phyloP scores from a whole-genome alignment of 192 early-diverging fungal species.

The Jimgerdemannia flammicorona region DNA sequence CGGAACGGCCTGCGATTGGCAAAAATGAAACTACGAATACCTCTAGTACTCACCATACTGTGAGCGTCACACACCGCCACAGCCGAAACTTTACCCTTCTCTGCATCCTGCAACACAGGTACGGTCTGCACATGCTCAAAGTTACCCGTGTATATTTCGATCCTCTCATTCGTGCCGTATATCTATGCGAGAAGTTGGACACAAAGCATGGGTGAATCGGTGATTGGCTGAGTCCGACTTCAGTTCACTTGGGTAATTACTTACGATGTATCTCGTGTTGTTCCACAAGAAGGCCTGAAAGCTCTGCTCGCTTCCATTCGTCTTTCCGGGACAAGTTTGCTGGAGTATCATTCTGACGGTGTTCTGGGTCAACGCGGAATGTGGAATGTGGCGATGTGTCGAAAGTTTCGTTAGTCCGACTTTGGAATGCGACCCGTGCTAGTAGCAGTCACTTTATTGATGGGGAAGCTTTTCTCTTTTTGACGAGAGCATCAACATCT shows the following conservation, averaged over 20 bases:
- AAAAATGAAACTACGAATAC: too few species aligned
- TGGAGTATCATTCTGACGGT: constrained; percentile 41
- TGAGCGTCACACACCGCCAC: constrained; percentile 32
- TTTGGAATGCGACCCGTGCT: too few species aligned
- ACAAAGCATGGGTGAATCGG: background rate
- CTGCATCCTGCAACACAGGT: constrained; percentile 9
- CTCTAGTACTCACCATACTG: background rate
- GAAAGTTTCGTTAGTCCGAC: too few species aligned
- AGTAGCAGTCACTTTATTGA: too few species aligned
- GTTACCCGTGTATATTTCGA: constrained; percentile 44
- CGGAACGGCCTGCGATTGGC: too few species aligned
- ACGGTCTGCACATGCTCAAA: constrained; percentile 42
- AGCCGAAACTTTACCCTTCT: constrained; percentile 30
- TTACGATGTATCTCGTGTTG: constrained; percentile 46
- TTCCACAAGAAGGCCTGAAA: constrained; percentile 36
- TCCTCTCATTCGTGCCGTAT: constrained; percentile 46
- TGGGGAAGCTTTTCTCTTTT: too few species aligned
- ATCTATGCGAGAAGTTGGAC: constrained; percentile 22
- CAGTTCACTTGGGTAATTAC: constrained; percentile 6
- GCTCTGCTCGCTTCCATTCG: constrained; percentile 38
- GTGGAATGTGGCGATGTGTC: too few species aligned
- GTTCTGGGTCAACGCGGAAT: too few species aligned
- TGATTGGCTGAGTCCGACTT: background rate
- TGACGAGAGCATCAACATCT: too few species aligned
- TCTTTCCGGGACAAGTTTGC: constrained; percentile 55